phyloP scores from a whole-genome alignment of 139 green algal species.

The Deuterostichococcus epilithicus region DNA sequence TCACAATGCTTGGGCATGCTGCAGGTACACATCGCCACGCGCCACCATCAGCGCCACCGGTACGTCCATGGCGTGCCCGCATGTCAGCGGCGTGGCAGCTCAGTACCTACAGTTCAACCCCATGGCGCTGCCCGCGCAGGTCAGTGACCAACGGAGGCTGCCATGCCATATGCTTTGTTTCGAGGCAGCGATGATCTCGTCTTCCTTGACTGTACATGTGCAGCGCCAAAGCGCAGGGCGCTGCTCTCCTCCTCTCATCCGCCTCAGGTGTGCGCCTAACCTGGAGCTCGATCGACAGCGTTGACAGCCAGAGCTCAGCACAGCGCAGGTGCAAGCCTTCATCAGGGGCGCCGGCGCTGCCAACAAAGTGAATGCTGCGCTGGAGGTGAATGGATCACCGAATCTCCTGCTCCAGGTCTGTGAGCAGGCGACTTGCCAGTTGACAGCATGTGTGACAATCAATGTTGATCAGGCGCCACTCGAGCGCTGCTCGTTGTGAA shows the following conservation, averaged over 20 bases:
- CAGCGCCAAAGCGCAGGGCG: no score
- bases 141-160: background rate
- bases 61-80: conserved; percentile 57
- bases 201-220: background rate
- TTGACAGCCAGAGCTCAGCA: no score
- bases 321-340: conserved; percentile 22
- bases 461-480: no score
- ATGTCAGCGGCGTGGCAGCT: conserved; percentile 60
- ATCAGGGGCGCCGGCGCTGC: conserved; percentile 13
- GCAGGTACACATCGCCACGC: conserved; percentile 4
- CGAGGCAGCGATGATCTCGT: background rate
- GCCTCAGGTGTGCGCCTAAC: background rate
- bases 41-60: conserved; percentile 41
- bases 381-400: conserved; percentile 14
- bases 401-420: conserved; percentile 24
- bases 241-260: background rate
- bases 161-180: background rate
- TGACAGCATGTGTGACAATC: no score
- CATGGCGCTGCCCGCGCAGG: conserved; percentile 19
- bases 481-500: no score
- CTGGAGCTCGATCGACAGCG: no score
- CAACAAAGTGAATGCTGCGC: conserved; percentile 4
- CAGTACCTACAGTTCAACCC: conserved; percentile 56
- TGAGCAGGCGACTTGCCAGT: no score
- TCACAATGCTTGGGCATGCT: no score